Base-by-base conservation (phyloP, 2,329 filamentous ascomycete genomes). In the Ascocoryne sarcoides region DNA sequence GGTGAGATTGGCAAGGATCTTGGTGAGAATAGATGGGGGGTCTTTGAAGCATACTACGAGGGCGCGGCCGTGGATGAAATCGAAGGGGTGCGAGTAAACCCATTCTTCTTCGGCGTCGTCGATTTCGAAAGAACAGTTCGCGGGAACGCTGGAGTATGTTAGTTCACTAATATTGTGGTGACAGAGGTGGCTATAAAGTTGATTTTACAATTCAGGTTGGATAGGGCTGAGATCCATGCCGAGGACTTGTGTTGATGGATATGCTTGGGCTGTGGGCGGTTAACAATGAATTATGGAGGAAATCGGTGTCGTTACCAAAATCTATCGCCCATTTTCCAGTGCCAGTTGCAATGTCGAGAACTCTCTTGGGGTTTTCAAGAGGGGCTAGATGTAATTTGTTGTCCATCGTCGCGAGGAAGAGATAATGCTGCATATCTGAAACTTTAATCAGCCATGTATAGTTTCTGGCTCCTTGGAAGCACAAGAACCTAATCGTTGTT, bases 71-170 rank as follows among this genome's bases (percentile, higher is more conserved):
- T 44, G 42, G 12, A 44, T 41, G 31, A 40, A 44, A 30, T 44
- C 42, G 35, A 44, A 44, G 7, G 26, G 36, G 9, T 40, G 39
- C 5, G 30, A 10, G 35, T 41, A 44, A 8, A 21, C 29, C 41
- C 41, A 43, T 26, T 39, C 32, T 14, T 43, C 41, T 36, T 39
- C 37, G 12, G 41, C 41, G 10, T 43, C 41, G 4, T 29, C 20
- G 37, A 43, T 39, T 32, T 36, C 32, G 21, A 43, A 43, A n/a
- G 20, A 17, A 19, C 37, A 39, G 17, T 43, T 43, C 10, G 66
- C 59, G 18, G 70, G 63, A 23, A 60, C 55, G 51, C 72, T 69
- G 43, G 73, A 65, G 43, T 64, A 66, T 26, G 50, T 71, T 16
- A 16, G 26, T 34, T 21, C 30, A 34, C n/a, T 15, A 8, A 8